These are phyloP conservation scores for Neoascochyta sp. DNA, from an alignment of 2,329 filamentous ascomycete genomes.

Conservation along the genomic window DNA sequence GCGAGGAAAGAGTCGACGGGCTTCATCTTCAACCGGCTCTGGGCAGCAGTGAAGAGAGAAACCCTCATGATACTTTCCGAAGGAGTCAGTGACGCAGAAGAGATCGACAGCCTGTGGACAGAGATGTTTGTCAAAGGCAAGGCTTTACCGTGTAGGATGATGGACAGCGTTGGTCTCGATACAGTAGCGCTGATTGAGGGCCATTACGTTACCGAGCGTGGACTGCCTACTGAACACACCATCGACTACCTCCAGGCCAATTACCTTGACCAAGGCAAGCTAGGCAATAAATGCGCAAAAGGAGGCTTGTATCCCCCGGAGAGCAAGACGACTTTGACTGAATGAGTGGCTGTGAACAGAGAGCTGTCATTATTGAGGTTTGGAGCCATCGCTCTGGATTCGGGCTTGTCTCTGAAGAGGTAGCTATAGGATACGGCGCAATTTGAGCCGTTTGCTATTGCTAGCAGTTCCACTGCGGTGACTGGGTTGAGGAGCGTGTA, in stretches of 20 bases:
- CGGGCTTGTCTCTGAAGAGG: too few species aligned
- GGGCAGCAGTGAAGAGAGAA: constrained; percentile 57
- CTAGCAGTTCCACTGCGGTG: too few species aligned
- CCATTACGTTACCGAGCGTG: constrained; percentile 52
- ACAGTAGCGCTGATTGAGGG: constrained; percentile 53
- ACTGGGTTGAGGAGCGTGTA: too few species aligned
- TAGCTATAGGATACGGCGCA: too few species aligned
- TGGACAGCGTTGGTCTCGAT: constrained; percentile 53
- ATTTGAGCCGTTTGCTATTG: too few species aligned
- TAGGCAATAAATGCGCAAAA: constrained; percentile 43
- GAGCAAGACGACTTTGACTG: not conserved
- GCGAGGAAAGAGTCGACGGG: constrained; percentile 51
- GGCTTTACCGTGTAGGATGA: constrained; percentile 40
- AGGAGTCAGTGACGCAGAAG: constrained; percentile 47
- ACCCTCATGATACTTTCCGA: constrained; percentile 49
- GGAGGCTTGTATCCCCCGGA: constrained; percentile 13
- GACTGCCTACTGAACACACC: constrained; percentile 39
- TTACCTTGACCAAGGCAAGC: constrained; percentile 47
- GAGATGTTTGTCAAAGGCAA: constrained; percentile 37
- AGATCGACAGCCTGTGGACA: constrained; percentile 50
- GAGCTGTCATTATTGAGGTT: too few species aligned
- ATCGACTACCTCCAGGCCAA: constrained; percentile 46
- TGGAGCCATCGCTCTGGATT: too few species aligned
- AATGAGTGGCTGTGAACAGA: not conserved
- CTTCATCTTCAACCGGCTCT: constrained; percentile 55